Evolutionary conservation across 306 rosid species (phyloP).

Genomic region (Dalbergia cultrata): DNA sequence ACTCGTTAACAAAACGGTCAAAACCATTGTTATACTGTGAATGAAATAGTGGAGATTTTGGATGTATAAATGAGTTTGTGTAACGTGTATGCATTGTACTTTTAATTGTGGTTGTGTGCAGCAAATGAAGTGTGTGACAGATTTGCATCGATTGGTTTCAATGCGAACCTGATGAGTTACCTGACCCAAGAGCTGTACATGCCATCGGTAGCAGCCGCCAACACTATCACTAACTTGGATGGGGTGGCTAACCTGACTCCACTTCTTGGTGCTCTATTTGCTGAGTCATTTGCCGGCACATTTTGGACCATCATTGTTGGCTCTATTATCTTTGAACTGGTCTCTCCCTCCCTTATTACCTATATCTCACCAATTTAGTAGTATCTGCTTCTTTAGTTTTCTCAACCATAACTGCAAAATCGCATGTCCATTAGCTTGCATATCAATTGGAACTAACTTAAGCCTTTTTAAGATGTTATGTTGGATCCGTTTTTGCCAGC

Average conservation of each 20-base stretch:
- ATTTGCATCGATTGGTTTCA: constrained; percentile 62
- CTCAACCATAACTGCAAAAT: no score
- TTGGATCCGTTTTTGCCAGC: no score
- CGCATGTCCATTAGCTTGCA: no score
- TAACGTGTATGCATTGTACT: not conserved
- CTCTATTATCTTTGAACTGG: constrained; percentile 55
- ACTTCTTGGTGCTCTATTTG: constrained; percentile 35
- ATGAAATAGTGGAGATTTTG: no score
- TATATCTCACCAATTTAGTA: not conserved
- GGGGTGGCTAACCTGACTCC: constrained; percentile 64
- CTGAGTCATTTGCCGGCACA: constrained; percentile 25
- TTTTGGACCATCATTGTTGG: constrained; percentile 17
- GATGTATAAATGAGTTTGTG: no score
- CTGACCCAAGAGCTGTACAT: constrained; percentile 61
- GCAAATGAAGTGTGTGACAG: constrained; percentile 69
- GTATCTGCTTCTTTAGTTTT: no score
- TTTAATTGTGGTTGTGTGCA: constrained; percentile 5
- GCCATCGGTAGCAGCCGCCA: constrained; percentile 70
- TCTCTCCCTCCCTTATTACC: not conserved
- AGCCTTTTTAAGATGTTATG: no score
- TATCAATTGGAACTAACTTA: no score
- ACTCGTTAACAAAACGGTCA: no score
- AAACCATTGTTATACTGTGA: no score
- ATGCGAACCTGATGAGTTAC: constrained; percentile 67
- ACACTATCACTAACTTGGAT: constrained; percentile 62